These are phyloP conservation scores for Xanthoconium stramineum DNA, from an alignment of 768 basidiomycete species.

Conservation along the genomic window DNA sequence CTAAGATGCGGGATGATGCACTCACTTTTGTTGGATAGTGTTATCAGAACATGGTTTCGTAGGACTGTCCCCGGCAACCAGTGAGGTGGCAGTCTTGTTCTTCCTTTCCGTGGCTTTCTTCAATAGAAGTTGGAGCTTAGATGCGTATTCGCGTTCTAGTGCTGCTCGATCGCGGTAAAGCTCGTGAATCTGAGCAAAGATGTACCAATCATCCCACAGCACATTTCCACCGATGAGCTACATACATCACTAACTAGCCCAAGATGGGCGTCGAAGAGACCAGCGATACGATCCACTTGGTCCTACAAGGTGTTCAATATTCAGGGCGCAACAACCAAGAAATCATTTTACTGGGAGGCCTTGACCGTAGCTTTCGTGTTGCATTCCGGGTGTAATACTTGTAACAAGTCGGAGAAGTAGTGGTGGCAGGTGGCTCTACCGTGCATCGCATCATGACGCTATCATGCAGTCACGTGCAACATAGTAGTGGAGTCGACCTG, in stretches of 20 bases:
- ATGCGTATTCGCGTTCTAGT: constrained; percentile 77
- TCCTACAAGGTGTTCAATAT: constrained; percentile 44
- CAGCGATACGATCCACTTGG: constrained; percentile 64
- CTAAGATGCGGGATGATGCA: not conserved
- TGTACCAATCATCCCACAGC: not conserved
- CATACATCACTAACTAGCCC: constrained; percentile 63
- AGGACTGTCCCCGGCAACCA: constrained; percentile 67
- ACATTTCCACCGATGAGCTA: not conserved
- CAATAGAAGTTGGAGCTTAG: constrained; percentile 61
- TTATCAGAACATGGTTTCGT: constrained; percentile 57
- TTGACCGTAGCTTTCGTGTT: constrained; percentile 44
- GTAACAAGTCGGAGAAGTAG: too few species aligned
- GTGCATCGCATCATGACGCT: not conserved
- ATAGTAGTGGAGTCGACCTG: too few species aligned
- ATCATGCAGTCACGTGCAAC: not conserved
- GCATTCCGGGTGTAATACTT: constrained; percentile 6
- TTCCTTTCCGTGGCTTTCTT: constrained; percentile 74
- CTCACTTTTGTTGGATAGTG: constrained; percentile 55
- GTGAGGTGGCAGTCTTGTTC: constrained; percentile 46
- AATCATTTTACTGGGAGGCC: constrained; percentile 46
- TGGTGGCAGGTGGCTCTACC: not conserved
- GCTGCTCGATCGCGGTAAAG: constrained; percentile 62
- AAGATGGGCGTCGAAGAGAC: constrained; percentile 61
- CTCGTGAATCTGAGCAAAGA: constrained; percentile 58
- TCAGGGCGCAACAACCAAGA: not conserved